phyloP scores from a whole-genome alignment of 768 basidiomycete species.

The Collybia sordida region DNA sequence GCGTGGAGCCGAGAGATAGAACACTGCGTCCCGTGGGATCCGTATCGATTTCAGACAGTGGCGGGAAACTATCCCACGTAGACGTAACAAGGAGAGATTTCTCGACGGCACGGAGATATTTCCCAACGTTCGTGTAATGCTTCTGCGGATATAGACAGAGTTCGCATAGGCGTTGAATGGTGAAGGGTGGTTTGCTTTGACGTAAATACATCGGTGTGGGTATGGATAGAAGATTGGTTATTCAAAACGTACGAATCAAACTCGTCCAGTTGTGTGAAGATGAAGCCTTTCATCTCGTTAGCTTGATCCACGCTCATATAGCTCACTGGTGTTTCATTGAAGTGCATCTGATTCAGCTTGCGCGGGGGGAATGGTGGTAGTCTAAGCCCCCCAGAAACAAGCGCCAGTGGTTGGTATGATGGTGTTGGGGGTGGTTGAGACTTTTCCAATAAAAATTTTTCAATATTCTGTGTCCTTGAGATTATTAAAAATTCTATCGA shows the following conservation, averaged over 20 bases:
- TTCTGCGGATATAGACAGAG: conserved; percentile 66
- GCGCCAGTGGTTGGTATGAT: conserved; percentile 40
- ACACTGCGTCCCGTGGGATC: conserved; percentile 36
- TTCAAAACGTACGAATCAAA: conserved; percentile 64
- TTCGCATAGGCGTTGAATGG: conserved; percentile 87
- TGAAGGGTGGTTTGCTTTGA: conserved; percentile 70
- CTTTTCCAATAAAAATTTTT: conserved; percentile 43
- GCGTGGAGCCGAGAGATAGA: conserved; percentile 43
- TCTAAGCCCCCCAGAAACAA: conserved; percentile 59
- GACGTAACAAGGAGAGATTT: conserved; percentile 84
- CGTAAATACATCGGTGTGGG: conserved; percentile 4
- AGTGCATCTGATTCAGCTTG: conserved; percentile 44
- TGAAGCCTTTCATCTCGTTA: conserved; percentile 47
- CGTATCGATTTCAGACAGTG: conserved; percentile 37
- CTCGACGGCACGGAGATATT: conserved; percentile 86
- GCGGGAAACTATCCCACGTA: conserved; percentile 69
- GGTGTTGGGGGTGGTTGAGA: conserved; percentile 34
- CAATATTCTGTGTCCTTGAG: conserved; percentile 43
- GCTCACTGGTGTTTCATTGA: conserved; percentile 53
- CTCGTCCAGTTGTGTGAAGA: conserved; percentile 67
- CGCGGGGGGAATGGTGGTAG: conserved; percentile 74
- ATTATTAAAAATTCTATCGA: not conserved
- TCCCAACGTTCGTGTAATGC: conserved; percentile 78
- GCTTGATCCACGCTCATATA: conserved; percentile 66
- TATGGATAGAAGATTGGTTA: not conserved